These are phyloP conservation scores for Clonostachys rhizophaga DNA, from an alignment of 2,329 filamentous ascomycete species.

Conservation along the genomic window DNA sequence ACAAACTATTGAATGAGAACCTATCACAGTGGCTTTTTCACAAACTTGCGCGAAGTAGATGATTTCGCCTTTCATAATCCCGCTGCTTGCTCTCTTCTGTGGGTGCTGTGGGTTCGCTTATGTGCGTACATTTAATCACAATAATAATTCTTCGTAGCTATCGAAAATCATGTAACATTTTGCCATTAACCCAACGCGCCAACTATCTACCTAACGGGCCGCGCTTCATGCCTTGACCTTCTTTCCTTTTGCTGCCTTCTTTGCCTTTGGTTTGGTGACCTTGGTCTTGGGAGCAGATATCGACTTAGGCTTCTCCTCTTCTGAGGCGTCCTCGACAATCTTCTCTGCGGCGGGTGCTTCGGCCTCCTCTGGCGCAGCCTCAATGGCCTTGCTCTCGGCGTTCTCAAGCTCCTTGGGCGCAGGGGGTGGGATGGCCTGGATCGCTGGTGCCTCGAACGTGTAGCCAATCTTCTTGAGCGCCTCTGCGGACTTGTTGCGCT, in stretches of 20 bases:
- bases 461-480: conserved; percentile 81
- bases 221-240: conserved; percentile 7
- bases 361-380: conserved; percentile 26
- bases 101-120: conserved; percentile 57
- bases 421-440: conserved; percentile 54
- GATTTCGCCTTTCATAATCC: conserved; percentile 57
- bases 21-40: conserved; percentile 34
- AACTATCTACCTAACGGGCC: too few relatives aligned
- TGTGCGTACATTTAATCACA: conserved; percentile 44
- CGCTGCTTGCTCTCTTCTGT: conserved; percentile 36
- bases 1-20: conserved; percentile 8
- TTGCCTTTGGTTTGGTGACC: conserved; percentile 28
- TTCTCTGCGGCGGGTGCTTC: conserved; percentile 17
- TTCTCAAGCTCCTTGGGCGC: conserved; percentile 23
- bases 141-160: conserved; percentile 5
- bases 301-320: conserved; percentile 13
- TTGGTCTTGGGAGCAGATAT: conserved; percentile 21
- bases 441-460: conserved; percentile 68
- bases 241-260: neutral
- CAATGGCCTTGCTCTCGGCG: conserved; percentile 22
- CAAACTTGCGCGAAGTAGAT: conserved; percentile 48
- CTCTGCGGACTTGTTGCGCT: conserved; percentile 63
- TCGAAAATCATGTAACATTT: conserved; percentile 1
- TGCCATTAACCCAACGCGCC: too few relatives aligned
- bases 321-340: conserved; percentile 11